Evolutionary conservation across 2,329 filamentous ascomycete species (phyloP).

Genomic region (Sphaerulina vaccinii): DNA sequence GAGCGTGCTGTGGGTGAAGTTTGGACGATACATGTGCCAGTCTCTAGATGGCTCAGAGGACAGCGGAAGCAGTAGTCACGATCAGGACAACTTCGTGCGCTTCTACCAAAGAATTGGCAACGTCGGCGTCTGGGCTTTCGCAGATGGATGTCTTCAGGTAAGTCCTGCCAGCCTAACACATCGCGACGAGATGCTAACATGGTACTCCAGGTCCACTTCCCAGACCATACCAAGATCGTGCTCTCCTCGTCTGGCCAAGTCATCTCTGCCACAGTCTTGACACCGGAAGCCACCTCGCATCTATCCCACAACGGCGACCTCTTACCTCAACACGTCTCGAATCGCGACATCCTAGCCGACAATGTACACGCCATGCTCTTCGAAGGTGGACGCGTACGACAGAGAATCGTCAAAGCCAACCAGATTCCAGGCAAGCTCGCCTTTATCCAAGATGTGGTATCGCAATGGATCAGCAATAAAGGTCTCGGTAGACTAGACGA

Average conservation of each 20-base stretch:
- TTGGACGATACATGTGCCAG: constrained; percentile 66
- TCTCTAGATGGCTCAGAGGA: constrained; percentile 47
- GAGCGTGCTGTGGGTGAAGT: constrained; percentile 64
- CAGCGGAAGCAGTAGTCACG: constrained; percentile 26
- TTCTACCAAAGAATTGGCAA: constrained; percentile 81
- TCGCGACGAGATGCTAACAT: constrained; percentile 17
- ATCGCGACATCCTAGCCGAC: constrained; percentile 69
- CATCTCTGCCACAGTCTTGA: constrained; percentile 76
- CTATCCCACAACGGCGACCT: constrained; percentile 61
- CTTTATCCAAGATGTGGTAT: constrained; percentile 67
- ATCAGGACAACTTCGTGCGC: constrained; percentile 60
- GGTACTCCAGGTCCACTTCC: constrained; percentile 70
- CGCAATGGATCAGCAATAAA: constrained; percentile 68
- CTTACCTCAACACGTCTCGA: constrained; percentile 66
- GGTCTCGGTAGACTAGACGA: constrained; percentile 58
- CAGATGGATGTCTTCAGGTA: constrained; percentile 75
- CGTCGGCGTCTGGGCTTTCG: constrained; percentile 78
- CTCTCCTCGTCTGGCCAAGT: constrained; percentile 71
- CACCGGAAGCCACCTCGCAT: constrained; percentile 66
- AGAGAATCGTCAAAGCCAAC: constrained; percentile 64
- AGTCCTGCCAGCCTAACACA: constrained; percentile 20
- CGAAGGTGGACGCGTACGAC: constrained; percentile 48
- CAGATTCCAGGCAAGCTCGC: constrained; percentile 71
- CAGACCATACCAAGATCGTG: constrained; percentile 82
- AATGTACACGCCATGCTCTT: constrained; percentile 72